Evolutionary conservation across 305 asterid genomes (phyloP).

Genomic region (Rubia tinctorum): DNA sequence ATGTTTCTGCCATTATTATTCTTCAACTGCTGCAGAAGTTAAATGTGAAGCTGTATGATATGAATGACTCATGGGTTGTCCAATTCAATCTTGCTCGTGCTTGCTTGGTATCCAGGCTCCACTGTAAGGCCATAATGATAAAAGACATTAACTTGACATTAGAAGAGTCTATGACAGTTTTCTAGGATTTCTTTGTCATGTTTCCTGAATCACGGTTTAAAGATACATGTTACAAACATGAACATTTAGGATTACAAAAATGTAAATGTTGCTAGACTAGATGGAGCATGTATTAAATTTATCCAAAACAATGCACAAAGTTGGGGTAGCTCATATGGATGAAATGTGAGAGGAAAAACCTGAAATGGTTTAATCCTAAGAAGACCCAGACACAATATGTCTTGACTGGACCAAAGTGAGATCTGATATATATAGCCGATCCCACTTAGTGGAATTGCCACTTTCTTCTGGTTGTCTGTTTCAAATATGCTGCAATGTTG

Average conservation of each 20-base stretch:
- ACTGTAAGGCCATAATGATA: neutral
- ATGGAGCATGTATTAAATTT: no score
- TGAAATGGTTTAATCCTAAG: no score
- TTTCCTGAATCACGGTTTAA: neutral
- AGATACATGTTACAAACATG: no score
- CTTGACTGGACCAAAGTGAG: no score
- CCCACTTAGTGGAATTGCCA: no score
- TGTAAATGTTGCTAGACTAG: neutral
- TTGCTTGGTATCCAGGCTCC: conserved; percentile 1
- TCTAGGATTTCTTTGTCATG: neutral
- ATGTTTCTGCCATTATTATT: neutral
- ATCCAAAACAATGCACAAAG: neutral
- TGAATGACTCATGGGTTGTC: neutral
- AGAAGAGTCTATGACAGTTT: neutral
- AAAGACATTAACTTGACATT: neutral
- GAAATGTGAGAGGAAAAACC: neutral
- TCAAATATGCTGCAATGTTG: neutral
- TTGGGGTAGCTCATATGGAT: neutral
- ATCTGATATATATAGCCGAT: no score
- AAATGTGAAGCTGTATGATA: neutral
- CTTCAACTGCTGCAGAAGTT: neutral
- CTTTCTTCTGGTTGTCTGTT: neutral
- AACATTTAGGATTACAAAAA: neutral
- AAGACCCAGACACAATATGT: no score
- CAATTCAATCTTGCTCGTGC: neutral